Evolutionary conservation across 805 yeast species (phyloP), one percentile per base, ranked within the genome.

Genomic region (Kluyveromyces lactis): DNA sequence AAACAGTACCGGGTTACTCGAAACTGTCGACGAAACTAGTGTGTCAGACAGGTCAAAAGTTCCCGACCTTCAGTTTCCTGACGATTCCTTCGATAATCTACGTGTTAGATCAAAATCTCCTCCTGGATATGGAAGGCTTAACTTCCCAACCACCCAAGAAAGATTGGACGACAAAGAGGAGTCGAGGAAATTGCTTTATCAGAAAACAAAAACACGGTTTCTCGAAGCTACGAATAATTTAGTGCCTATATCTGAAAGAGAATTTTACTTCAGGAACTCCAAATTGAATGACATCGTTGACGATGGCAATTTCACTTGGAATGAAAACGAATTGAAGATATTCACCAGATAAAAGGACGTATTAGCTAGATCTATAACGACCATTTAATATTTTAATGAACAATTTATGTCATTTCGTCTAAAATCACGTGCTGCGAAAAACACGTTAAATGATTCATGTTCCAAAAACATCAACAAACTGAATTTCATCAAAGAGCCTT

Each of bases 101-200:
- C 58, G 63, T 49, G 52, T 48, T 5, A 55, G 69, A 31, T 66
- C 68, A 0, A 62, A 63, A 3, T 64, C 75, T 1, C 83, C 82
- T 1, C 78, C 78, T 0, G 82, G 82, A 1, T 76, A 69, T 55
- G 77, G 74, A 45, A 56, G 75, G 29, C 63, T 77, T 18, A 83
- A 75, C 38, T 77, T 79, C 45, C 81, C 84, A 0, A 61, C 59
- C 4, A 72, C 81, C 0, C 82, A 75, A 43, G 76, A 78, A 47
- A 53, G 61, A 10, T 49, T 38, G 1, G 58, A 51, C 31, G 75
- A 69, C 41, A 66, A 64, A 45, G 42, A 43, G 13, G 56, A 59
- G 39, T 56, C 67, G 4, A 58, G 60, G 17, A 42, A 44, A 39
- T 50, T 68, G 15, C 54, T 68, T 3, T 49, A 52, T 30, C 53